Evolutionary conservation across 106 monocot species (phyloP).

Genomic region (Dactylorhiza incarnata): DNA sequence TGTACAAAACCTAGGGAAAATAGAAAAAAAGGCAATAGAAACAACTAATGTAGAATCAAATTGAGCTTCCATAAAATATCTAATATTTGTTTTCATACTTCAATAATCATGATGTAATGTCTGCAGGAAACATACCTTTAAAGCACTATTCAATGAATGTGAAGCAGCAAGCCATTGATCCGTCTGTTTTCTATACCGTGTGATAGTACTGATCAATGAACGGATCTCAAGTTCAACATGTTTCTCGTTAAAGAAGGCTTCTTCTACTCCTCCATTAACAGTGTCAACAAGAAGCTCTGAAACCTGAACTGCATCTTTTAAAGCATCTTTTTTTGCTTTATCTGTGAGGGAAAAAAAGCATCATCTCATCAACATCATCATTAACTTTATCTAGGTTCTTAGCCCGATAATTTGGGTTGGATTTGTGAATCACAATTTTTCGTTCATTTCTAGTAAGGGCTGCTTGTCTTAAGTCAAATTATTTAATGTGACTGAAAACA

Average conservation of each 20-base stretch:
- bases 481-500: not conserved
- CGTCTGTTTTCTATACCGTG: conserved; percentile 62
- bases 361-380: too few species aligned
- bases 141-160: conserved; percentile 51
- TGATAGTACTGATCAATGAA: conserved; percentile 38
- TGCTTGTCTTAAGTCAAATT: too few species aligned
- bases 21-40: not conserved
- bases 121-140: conserved; percentile 43
- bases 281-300: conserved; percentile 72
- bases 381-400: too few species aligned
- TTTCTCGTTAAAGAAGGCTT: conserved; percentile 70
- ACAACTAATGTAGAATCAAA: not conserved
- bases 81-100: not conserved
- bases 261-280: conserved; percentile 72
- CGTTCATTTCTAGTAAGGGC: too few species aligned
- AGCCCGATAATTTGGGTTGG: too few species aligned
- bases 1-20: too few species aligned
- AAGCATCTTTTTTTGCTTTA: conserved; percentile 67
- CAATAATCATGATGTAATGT: not conserved
- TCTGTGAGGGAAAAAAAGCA: conserved; percentile 28
- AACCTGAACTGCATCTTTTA: conserved; percentile 41
- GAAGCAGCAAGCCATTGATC: conserved; percentile 74
- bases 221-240: conserved; percentile 71
- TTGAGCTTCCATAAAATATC: not conserved
- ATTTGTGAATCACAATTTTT: too few species aligned